Base-by-base conservation (phyloP, 2,329 filamentous ascomycete species). In the Blastomyces gilchristii region DNA sequence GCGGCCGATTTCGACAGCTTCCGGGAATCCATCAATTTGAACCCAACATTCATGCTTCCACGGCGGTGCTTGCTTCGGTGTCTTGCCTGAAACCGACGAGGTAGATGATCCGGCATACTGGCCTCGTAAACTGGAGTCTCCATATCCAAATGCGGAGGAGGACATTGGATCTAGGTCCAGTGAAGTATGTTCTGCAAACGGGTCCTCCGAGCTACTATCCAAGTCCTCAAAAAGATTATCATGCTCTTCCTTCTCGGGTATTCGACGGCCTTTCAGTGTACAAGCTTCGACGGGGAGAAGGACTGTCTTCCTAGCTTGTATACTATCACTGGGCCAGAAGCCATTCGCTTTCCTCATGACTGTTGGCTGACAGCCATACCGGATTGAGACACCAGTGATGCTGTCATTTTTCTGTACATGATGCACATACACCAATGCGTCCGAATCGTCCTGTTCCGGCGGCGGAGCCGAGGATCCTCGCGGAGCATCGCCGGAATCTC, bases 41-140 rank as follows among this genome's bases (percentile, higher is more conserved):
- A 96, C 90, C 91, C 91, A 97, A 56, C 90, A 87, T 64, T 96
- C 90, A 75, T 97, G 91, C 64, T 84, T 87, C 90, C 91, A 96
- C 4, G 85, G 84, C 57, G 78, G 81, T 59, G 89, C 87, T n/a
- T 87, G 83, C 43, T 52, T 45, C 25, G 61, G 43, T 49, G 31
- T 57, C 25, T 58, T 67, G 14, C 45, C 60, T 58, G 57, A 45
- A 22, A 56, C 39, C 14, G 59, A 52, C 12, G 61, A 50, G 2
- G 60, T 60, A 43, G 68, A 65, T 37, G 37, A 60, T 14, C 57
- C 45, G 3, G 60, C 34, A 43, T 54, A 57, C 16, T 63, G 52
- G 37, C 39, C 25, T 28, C 34, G 45, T 39, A 41, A 34, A 43
- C 25, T 54, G 25, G 31, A 31, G 18, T 50, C 47, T 37, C 45